Evolutionary conservation across 371 early-diverging fungal species (phyloP), one percentile per base, ranked within the genome.

Genomic region (Mucor sp.): DNA sequence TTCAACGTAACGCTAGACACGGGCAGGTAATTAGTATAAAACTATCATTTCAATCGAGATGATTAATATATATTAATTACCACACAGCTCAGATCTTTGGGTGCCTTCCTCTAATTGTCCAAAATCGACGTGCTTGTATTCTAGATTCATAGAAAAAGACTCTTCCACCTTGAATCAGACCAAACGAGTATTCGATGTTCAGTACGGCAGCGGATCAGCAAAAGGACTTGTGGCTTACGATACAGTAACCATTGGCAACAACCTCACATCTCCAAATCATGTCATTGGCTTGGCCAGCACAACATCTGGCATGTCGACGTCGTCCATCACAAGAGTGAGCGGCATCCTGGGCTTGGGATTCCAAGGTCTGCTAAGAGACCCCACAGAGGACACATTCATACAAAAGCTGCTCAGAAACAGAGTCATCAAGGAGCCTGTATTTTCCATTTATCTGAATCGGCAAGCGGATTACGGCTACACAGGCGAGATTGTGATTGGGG

Each of bases 401-500:
- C 50, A 66, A 27, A 77, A 75, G 17, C 63, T 81, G 2, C 35
- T 68, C 11, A 66, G 66, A 14, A 65, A 69, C 25, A 69, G 74
- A 19, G 28, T 75, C 5, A 79, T 79, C 27, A 35, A 62, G 6
- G 65, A 79, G 7, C 70, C 81, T 7, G 69, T 81, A 3, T 79
- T 82, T 47, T 77, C 79, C 1, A 67, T 82, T 23, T 77, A 74
- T 41, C 63, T 82, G 14, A 76, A 75, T 48, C 21, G 56, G 23
- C 68, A 66, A 64, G 39, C 30, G 6, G 60, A 60, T 11, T 50
- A 67, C 32, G 71, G 71, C 14, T 65, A 68, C 39, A 63, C 68
- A 9, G 89, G 87, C 3, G 80, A 83, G 48, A 76, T 86, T 32
- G 80, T 80, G 12, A 75, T 89, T 64, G 87, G 87, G 11, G 87